Conservation (phyloP, 139 green algal species). For the Coccomyxa sp. region DNA sequence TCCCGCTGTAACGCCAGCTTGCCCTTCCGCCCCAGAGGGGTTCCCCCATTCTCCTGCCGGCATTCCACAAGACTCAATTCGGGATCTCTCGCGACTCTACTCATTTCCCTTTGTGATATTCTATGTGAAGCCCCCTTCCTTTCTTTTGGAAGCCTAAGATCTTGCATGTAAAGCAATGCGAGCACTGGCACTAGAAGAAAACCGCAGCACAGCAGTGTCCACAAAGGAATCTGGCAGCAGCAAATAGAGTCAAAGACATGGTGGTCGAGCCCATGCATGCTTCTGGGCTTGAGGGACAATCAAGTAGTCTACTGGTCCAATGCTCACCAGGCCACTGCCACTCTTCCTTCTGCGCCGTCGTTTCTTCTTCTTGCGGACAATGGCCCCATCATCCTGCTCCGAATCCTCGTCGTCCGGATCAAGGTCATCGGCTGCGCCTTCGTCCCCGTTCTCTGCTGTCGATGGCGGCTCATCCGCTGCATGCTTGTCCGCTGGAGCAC, state of each 20-base stretch:
- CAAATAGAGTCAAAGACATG: too few relatives aligned
- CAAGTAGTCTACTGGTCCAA: too few relatives aligned
- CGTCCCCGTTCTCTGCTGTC: neutral
- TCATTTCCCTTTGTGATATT: too few relatives aligned
- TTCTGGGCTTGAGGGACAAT: too few relatives aligned
- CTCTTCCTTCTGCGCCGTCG: neutral
- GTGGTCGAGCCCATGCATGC: too few relatives aligned
- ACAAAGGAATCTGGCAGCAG: too few relatives aligned
- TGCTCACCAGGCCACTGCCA: neutral
- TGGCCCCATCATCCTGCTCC: constrained; percentile 11
- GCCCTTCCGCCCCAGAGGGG: constrained; percentile 1
- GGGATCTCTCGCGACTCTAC: too few relatives aligned
- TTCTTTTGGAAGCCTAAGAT: too few relatives aligned
- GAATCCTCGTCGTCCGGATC: constrained; percentile 17
- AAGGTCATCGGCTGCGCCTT: neutral
- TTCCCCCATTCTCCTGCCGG: constrained; percentile 4
- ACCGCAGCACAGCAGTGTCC: too few relatives aligned
- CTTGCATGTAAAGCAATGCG: too few relatives aligned
- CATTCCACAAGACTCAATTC: neutral
- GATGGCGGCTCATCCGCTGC: neutral
- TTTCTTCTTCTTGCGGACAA: neutral
- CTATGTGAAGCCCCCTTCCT: too few relatives aligned
- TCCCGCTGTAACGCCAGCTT: constrained; percentile 11
- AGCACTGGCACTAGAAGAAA: too few relatives aligned
- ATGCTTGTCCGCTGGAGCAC: neutral